Evolutionary conservation across 2,329 filamentous ascomycete species (phyloP).

Genomic region (Hirsutella thompsonii): DNA sequence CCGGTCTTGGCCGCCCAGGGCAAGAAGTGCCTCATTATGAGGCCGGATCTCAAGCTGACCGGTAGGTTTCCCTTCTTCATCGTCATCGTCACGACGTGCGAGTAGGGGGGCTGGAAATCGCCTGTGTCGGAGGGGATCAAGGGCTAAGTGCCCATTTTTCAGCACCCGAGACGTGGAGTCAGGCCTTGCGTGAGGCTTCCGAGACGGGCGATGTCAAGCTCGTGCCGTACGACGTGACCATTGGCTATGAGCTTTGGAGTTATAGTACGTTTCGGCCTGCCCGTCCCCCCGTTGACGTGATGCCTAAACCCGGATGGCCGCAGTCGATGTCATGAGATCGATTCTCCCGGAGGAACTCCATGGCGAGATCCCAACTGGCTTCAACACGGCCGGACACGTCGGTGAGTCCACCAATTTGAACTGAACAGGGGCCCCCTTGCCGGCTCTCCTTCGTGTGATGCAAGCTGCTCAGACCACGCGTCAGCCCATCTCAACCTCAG

Average conservation of each 20-base stretch:
- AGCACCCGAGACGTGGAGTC: constrained; percentile 61
- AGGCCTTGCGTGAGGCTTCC: constrained; percentile 54
- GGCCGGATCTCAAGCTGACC: constrained; percentile 39
- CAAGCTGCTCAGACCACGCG: constrained; percentile 1
- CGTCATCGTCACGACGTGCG: no score
- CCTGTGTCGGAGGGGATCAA: neutral
- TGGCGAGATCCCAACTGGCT: constrained; percentile 72
- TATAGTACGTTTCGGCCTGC: constrained; percentile 61
- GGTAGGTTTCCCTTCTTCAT: no score
- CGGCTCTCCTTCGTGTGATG: no score
- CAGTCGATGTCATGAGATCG: constrained; percentile 70
- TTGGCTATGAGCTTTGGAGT: constrained; percentile 79
- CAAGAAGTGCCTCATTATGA: constrained; percentile 47
- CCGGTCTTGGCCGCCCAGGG: constrained; percentile 36
- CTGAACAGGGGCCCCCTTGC: no score
- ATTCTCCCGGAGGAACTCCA: constrained; percentile 71
- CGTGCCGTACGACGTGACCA: constrained; percentile 59
- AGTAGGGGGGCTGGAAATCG: no score
- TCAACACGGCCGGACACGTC: constrained; percentile 81
- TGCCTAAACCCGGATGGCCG: neutral
- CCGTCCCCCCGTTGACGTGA: neutral
- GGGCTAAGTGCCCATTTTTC: neutral
- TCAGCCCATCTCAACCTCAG: constrained; percentile 82
- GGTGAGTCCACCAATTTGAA: constrained; percentile 41
- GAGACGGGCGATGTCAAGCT: constrained; percentile 55